phyloP scores from a whole-genome alignment of 2,329 filamentous ascomycete species.

The Aotearoamyces nothofagi region DNA sequence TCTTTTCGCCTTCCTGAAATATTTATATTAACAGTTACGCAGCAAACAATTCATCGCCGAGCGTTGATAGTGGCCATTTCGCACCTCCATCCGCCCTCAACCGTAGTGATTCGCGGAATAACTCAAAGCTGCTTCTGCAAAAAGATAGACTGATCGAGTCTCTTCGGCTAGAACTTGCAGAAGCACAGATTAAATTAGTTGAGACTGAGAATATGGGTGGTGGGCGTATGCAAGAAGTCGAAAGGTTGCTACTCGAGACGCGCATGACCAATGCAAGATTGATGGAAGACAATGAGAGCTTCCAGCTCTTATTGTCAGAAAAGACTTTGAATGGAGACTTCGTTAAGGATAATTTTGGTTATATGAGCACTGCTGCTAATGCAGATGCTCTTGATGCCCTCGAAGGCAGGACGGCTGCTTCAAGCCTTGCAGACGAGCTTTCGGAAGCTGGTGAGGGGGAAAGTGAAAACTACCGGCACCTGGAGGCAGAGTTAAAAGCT shows the following conservation, averaged over 20 bases:
- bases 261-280: slow-evolving; percentile 91
- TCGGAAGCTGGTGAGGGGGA: slow-evolving; percentile 53
- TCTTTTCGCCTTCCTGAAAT: background rate
- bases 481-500: slow-evolving; percentile 66
- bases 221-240: slow-evolving; percentile 75
- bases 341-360: slow-evolving; percentile 66
- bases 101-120: slow-evolving; percentile 78
- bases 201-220: slow-evolving; percentile 90
- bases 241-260: slow-evolving; percentile 76
- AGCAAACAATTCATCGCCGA: slow-evolving; percentile 43
- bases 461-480: slow-evolving; percentile 43
- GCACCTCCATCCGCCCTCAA: slow-evolving; percentile 74
- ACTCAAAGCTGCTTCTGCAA: slow-evolving; percentile 78
- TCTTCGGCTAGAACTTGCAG: slow-evolving; percentile 78
- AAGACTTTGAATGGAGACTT: slow-evolving; percentile 94
- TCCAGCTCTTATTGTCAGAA: slow-evolving; percentile 85
- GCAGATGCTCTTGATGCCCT: slow-evolving; percentile 49
- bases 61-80: slow-evolving; percentile 63
- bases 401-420: slow-evolving; percentile 37
- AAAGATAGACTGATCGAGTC: slow-evolving; percentile 96
- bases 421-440: slow-evolving; percentile 78
- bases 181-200: slow-evolving; percentile 87
- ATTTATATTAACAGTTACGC: slow-evolving; percentile 7
- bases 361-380: slow-evolving; percentile 41
- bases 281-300: slow-evolving; percentile 98